These are phyloP conservation scores for Blastobotrys apis DNA, from an alignment of 1,139 yeast species.

Conservation along the genomic window DNA sequence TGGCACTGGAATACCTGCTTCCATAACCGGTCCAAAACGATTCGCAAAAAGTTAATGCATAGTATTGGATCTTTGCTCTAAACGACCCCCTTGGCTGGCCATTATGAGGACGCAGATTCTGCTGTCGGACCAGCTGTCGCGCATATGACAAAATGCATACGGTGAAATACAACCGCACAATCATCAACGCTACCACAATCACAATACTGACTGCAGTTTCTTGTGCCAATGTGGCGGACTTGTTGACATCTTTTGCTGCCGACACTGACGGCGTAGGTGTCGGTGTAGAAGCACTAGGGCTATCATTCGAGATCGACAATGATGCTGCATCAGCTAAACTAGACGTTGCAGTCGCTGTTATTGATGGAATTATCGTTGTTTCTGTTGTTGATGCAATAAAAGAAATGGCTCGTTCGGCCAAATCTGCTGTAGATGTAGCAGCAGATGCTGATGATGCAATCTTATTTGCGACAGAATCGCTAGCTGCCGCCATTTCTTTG, in stretches of 20 bases:
- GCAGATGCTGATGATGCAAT: neutral
- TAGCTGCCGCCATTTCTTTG: slow-evolving; percentile 12
- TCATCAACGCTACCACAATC: slow-evolving; percentile 51
- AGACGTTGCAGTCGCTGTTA: slow-evolving; percentile 15
- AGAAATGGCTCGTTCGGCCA: slow-evolving; percentile 3
- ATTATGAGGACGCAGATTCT: slow-evolving; percentile 34
- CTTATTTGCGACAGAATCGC: neutral
- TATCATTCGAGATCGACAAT: slow-evolving; percentile 8
- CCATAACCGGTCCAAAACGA: slow-evolving; percentile 47
- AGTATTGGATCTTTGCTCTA: slow-evolving; percentile 30
- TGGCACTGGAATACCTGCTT: no score
- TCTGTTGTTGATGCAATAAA: slow-evolving; percentile 10
- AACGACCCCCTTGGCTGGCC: slow-evolving; percentile 36
- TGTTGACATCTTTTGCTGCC: slow-evolving; percentile 30
- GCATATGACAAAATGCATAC: slow-evolving; percentile 61
- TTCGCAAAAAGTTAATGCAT: slow-evolving; percentile 29
- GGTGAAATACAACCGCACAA: slow-evolving; percentile 60
- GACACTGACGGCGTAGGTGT: slow-evolving; percentile 12
- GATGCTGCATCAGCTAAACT: slow-evolving; percentile 11
- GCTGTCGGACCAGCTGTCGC: slow-evolving; percentile 37
- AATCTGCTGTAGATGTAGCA: neutral
- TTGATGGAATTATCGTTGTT: slow-evolving; percentile 9
- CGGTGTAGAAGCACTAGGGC: slow-evolving; percentile 16
- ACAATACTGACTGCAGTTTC: slow-evolving; percentile 67
- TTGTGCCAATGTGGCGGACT: slow-evolving; percentile 64